Conservation (phyloP, 371 early-diverging fungal genomes). For the Vavraia culicis region DNA sequence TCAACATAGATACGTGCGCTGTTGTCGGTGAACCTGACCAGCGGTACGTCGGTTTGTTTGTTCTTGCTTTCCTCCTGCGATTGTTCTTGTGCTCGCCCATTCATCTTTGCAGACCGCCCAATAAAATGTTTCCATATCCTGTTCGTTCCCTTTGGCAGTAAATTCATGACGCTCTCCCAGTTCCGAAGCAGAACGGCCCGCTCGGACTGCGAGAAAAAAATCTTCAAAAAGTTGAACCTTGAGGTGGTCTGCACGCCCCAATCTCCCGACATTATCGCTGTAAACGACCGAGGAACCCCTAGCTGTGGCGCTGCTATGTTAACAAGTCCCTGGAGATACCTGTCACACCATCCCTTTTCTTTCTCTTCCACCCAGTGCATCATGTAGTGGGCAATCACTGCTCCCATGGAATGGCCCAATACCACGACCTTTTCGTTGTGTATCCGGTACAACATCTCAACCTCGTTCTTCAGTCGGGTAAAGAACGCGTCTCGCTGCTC, state of each 20-base stretch:
- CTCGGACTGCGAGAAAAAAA: constrained; percentile 56
- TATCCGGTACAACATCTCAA: constrained; percentile 49
- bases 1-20: background rate
- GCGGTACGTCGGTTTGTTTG: background rate
- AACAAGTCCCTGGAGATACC: constrained; percentile 57
- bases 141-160: constrained; percentile 66
- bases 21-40: background rate
- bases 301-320: constrained; percentile 65
- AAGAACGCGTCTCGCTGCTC: constrained; percentile 64
- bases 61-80: background rate
- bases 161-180: constrained; percentile 56
- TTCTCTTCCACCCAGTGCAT: constrained; percentile 62
- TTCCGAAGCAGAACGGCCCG: constrained; percentile 54
- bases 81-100: too few relatives aligned
- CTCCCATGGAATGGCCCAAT: constrained; percentile 49
- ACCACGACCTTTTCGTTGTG: constrained; percentile 41
- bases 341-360: constrained; percentile 54
- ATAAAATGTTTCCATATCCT: constrained; percentile 52
- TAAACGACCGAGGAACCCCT: constrained; percentile 62
- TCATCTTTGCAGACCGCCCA: too few relatives aligned
- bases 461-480: constrained; percentile 51
- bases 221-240: constrained; percentile 56
- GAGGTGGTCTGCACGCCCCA: too few relatives aligned
- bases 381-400: constrained; percentile 55
- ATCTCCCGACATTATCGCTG: constrained; percentile 51